A percentile compares a stretch with the other conserved stretches of the same genome.
Evolutionary conservation across 176 grass and related monocot genomes (phyloP).

Genomic region (Ananas comosus): DNA sequence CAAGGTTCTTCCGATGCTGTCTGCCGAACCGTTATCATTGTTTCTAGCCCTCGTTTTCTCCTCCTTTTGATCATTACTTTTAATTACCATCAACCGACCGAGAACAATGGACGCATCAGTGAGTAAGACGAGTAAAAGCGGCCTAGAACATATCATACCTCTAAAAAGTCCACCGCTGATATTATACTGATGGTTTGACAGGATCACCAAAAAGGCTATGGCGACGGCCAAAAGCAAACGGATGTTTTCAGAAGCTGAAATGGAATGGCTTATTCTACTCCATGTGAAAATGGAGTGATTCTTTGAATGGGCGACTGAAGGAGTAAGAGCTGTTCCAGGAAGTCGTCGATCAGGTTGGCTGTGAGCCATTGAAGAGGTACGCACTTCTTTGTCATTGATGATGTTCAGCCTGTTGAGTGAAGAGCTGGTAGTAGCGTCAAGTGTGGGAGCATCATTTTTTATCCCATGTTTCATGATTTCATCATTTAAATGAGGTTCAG

Average conservation of each 20-base stretch:
- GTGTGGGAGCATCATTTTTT: conserved; percentile 7
- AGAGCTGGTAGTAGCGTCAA: conserved; percentile 7
- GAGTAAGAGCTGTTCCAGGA: background rate
- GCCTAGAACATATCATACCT: conserved; percentile 39
- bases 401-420: background rate
- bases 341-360: conserved; percentile 14
- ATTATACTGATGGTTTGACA: conserved; percentile 35
- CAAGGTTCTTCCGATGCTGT: conserved; percentile 38
- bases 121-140: conserved; percentile 59
- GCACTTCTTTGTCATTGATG: conserved; percentile 8
- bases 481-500: conserved; percentile 31
- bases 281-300: conserved; percentile 36
- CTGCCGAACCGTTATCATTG: conserved; percentile 25
- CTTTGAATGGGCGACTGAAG: background rate
- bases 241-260: conserved; percentile 58
- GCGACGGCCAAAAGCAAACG: conserved; percentile 40
- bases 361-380: background rate
- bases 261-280: conserved; percentile 36
- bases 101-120: conserved; percentile 46
- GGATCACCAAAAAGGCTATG: conserved; percentile 49
- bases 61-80: conserved; percentile 18
- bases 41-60: conserved; percentile 11
- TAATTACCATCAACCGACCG: conserved; percentile 38
- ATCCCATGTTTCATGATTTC: conserved; percentile 4
- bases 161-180: conserved; percentile 33